Conservation (phyloP, 2,329 filamentous ascomycete genomes). For the Arthrobotrys sinensis region DNA sequence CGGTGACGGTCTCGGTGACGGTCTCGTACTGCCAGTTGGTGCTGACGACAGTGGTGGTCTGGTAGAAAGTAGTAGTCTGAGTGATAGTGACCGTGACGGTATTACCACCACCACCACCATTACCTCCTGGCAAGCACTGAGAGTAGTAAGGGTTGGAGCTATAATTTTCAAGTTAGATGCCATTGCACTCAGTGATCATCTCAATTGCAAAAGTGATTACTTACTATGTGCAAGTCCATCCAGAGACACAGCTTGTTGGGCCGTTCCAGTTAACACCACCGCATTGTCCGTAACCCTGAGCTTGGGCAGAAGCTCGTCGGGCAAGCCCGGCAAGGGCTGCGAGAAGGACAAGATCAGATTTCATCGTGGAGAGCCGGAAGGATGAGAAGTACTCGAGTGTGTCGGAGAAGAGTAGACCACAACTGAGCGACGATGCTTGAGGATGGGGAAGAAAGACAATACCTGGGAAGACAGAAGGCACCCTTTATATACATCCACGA, state of each 20-base stretch:
- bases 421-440: constrained; percentile 51
- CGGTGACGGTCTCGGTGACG: constrained; percentile 38
- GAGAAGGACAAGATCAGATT: constrained; percentile 53
- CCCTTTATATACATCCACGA: constrained; percentile 56
- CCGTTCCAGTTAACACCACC: constrained; percentile 50
- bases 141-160: constrained; percentile 61
- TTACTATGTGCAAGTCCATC: constrained; percentile 59
- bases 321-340: constrained; percentile 50
- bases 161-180: constrained; percentile 10
- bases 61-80: constrained; percentile 11
- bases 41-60: constrained; percentile 21
- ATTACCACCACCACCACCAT: constrained; percentile 2
- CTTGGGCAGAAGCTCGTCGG: constrained; percentile 49
- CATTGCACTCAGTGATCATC: not conserved
- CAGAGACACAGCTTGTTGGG: constrained; percentile 42
- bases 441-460: constrained; percentile 46
- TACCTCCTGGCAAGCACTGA: constrained; percentile 57
- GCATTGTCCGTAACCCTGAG: constrained; percentile 55
- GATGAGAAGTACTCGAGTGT: constrained; percentile 33
- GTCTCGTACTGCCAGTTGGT: constrained; percentile 16
- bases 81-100: constrained; percentile 39
- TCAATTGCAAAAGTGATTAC: not conserved
- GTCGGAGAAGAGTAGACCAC: constrained; percentile 46
- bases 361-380: constrained; percentile 49
- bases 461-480: constrained; percentile 36